phyloP scores from a whole-genome alignment of 1,284 basidiomycete species.

The Tilletiopsis washingtonensis region DNA sequence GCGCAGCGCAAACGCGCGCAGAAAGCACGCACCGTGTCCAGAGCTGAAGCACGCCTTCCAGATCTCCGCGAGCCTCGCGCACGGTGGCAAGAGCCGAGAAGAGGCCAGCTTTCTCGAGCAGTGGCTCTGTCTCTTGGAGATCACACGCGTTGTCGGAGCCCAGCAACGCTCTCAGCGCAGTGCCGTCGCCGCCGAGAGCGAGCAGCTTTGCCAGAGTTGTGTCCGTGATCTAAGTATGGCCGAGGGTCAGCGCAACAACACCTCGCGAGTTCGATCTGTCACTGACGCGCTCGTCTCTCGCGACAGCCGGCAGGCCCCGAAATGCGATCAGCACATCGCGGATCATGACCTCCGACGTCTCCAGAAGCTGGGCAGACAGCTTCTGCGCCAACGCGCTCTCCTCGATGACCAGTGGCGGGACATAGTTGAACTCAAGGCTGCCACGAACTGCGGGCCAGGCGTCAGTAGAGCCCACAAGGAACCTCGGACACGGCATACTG shows the following conservation, averaged over 20 bases:
- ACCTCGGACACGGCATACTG: not conserved
- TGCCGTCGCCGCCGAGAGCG: not conserved
- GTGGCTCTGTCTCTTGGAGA: constrained; percentile 7
- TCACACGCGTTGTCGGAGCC: constrained; percentile 13
- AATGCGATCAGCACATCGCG: too few relatives aligned
- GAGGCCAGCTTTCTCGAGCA: constrained; percentile 7
- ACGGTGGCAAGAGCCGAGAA: constrained; percentile 13
- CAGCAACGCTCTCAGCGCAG: constrained; percentile 14
- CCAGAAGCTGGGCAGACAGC: too few relatives aligned
- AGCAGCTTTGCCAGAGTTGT: constrained; percentile 7
- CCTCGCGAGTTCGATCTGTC: too few relatives aligned
- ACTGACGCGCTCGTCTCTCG: too few relatives aligned
- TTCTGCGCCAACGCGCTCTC: constrained; percentile 6
- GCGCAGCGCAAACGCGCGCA: too few relatives aligned
- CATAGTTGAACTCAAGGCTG: constrained; percentile 29
- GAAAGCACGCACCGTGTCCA: too few relatives aligned
- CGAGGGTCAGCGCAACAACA: too few relatives aligned
- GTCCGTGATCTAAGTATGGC: too few relatives aligned
- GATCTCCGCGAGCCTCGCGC: constrained; percentile 9
- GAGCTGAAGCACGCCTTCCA: constrained; percentile 16
- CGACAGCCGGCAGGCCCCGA: too few relatives aligned
- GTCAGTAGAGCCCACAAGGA: not conserved
- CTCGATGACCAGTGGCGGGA: constrained; percentile 14
- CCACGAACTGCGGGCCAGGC: constrained; percentile 4
- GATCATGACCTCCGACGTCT: too few relatives aligned